A percentile compares a stretch with the other conserved stretches of the same genome.
Evolutionary conservation across 352 stramenopile species (phyloP).

Genomic region (Elongisporangium prolatum): DNA sequence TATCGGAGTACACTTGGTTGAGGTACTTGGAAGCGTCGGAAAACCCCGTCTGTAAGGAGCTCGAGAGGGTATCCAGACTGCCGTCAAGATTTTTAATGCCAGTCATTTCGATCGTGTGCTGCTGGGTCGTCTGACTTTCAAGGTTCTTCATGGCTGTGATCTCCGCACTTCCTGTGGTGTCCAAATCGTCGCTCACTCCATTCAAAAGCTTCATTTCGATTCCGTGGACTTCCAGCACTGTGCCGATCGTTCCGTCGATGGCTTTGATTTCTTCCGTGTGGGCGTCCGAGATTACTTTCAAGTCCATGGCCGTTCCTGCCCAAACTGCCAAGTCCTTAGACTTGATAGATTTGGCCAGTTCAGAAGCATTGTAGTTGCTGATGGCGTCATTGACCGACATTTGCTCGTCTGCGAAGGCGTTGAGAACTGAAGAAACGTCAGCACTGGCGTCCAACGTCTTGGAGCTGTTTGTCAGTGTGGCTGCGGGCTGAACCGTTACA

Average conservation of each 20-base stretch:
- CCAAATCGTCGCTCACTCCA: not conserved
- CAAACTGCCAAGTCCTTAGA: not conserved
- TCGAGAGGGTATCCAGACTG: not conserved
- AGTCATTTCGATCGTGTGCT: not conserved
- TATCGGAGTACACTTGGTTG: not conserved
- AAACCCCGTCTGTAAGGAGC: not conserved
- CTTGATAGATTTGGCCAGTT: not conserved
- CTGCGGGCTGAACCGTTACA: not conserved
- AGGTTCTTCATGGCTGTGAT: not conserved
- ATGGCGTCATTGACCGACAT: not conserved
- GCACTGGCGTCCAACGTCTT: not conserved
- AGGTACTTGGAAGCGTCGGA: not conserved
- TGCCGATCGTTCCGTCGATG: not conserved
- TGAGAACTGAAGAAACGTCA: not conserved
- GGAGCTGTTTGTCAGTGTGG: not conserved
- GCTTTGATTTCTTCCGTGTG: not conserved
- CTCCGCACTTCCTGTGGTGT: not conserved
- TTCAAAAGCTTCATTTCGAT: not conserved
- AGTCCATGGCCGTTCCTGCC: not conserved
- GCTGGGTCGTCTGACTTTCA: not conserved
- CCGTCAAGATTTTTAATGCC: not conserved
- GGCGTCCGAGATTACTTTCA: not conserved
- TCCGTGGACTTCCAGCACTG: not conserved
- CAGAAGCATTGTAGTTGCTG: not conserved
- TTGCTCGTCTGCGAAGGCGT: not conserved